A percentile compares a stretch with the other conserved stretches of the same genome.
These are phyloP conservation scores for Stephania yunnanensis DNA, from an alignment of 164 flowering plant genomes.

Conservation along the genomic window DNA sequence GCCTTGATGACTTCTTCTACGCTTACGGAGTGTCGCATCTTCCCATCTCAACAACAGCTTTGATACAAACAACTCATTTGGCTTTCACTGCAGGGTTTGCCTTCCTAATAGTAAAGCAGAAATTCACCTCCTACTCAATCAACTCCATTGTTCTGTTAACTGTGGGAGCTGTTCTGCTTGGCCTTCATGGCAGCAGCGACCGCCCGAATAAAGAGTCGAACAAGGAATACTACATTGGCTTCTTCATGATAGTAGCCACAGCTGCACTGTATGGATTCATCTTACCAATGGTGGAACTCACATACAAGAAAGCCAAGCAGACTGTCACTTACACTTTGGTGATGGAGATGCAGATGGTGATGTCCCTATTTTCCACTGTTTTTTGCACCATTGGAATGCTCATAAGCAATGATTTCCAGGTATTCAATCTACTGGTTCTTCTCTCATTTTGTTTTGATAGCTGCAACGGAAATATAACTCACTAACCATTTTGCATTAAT, in stretches of 20 bases:
- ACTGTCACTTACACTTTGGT: slow-evolving; percentile 25
- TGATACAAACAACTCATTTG: slow-evolving; percentile 44
- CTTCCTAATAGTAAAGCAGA: slow-evolving; percentile 42
- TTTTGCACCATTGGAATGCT: slow-evolving; percentile 50
- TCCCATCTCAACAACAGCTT: slow-evolving; percentile 48
- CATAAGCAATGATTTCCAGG: slow-evolving; percentile 50
- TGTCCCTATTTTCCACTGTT: slow-evolving; percentile 41
- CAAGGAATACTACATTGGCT: slow-evolving; percentile 31
- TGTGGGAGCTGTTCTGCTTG: slow-evolving; percentile 41
- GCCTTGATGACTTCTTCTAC: slow-evolving; percentile 45
- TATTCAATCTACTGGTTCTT: background rate
- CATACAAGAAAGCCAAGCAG: slow-evolving; percentile 15
- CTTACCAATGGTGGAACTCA: slow-evolving; percentile 42
- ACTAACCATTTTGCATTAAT: too few species aligned
- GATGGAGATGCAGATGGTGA: slow-evolving; percentile 46
- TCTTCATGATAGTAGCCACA: slow-evolving; percentile 39
- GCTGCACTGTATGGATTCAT: slow-evolving; percentile 37
- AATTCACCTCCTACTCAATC: slow-evolving; percentile 39
- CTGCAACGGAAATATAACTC: too few species aligned
- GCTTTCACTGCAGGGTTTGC: slow-evolving; percentile 57
- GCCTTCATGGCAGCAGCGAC: slow-evolving; percentile 32
- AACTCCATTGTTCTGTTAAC: slow-evolving; percentile 45
- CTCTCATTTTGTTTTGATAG: too few species aligned
- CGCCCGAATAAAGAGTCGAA: slow-evolving; percentile 27
- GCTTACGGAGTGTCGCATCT: slow-evolving; percentile 40